phyloP scores from a whole-genome alignment of 768 basidiomycete species.

The Xanthoconium purpureum region DNA sequence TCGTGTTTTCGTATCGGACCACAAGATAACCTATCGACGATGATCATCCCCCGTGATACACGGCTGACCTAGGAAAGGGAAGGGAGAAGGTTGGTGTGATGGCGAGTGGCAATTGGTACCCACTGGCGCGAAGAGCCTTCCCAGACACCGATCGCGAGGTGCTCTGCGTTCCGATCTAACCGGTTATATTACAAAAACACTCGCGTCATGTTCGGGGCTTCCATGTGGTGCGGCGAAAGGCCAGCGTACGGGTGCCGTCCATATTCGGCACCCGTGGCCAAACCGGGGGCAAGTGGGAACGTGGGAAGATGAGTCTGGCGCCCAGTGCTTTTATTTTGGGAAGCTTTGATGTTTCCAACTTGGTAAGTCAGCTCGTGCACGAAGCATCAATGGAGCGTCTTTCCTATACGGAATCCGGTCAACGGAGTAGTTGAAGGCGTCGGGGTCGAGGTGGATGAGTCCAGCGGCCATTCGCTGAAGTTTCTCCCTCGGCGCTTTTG shows the following conservation, averaged over 20 bases:
- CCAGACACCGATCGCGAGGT: neutral
- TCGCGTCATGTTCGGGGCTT: slow-evolving; percentile 35
- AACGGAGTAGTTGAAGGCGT: slow-evolving; percentile 49
- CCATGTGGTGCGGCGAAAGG: slow-evolving; percentile 55
- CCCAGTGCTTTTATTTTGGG: slow-evolving; percentile 2
- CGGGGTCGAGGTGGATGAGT: slow-evolving; percentile 37
- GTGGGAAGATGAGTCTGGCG: neutral
- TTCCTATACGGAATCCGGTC: slow-evolving; percentile 42
- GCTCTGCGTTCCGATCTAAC: neutral
- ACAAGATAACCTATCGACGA: neutral
- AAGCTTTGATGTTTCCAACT: slow-evolving; percentile 6
- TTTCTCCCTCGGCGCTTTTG: slow-evolving; percentile 52
- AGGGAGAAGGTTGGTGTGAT: neutral
- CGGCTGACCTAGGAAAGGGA: neutral
- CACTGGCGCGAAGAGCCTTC: neutral
- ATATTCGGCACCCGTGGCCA: neutral
- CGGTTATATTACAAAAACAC: neutral
- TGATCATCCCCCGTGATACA: neutral
- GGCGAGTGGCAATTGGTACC: neutral
- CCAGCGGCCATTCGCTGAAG: slow-evolving; percentile 52
- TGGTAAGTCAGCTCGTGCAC: slow-evolving; percentile 51
- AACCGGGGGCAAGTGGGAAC: slow-evolving; percentile 4
- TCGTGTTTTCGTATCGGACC: slow-evolving; percentile 6
- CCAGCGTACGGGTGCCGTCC: slow-evolving; percentile 18
- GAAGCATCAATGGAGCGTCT: slow-evolving; percentile 56